Evolutionary conservation across 2,329 filamentous ascomycete species (phyloP), one percentile per base, ranked within the genome.

Genomic region (Cytospora leucostoma): DNA sequence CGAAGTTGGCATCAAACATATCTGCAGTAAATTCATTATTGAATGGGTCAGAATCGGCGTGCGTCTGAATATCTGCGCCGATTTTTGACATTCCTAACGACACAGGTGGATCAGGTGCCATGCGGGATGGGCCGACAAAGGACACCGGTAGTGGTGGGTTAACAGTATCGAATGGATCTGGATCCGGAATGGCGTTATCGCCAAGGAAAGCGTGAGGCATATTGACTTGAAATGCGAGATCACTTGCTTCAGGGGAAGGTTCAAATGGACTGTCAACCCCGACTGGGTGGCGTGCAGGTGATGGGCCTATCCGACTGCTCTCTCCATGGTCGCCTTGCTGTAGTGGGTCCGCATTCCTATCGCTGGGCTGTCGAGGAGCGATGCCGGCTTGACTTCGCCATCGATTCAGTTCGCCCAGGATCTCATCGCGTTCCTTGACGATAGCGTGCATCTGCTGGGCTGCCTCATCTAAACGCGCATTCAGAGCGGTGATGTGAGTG

Each of bases 331-430:
- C 17, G 38, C 4, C 38, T 8, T 56, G 53, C 10, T 40, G 11
- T 40, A 17, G 34, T 21, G 53, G 19, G 10, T 15, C 11, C 4
- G 35, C 21, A 19, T 13, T 15, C 19, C 8, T 27, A 13, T 11
- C 27, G 11, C 33, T 40, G 34, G 34, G 27, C 10, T 40, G 35
- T 55, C 35, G 34, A 40, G 40, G n/a, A 55, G 38, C 21, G 53
- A 32, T 32, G 38, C 33, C 15, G 38, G 5, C 38, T 44, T 44
- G 57, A 32, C 34, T 53, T 4, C 69, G 68, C 66, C 68, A 67
- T 27, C 62, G 54, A 53, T 74, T 74, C 11, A 75, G 62, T 63
- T 74, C 71, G 1, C 62, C 57, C 1, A 75, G 64, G 3, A 75
- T 58, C 3, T 71, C 67, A 38, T 74, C 69, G 2, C 74, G 69